Evolutionary conservation across 164 flowering plant species (phyloP).

Genomic region (Umbilicus rupestris): DNA sequence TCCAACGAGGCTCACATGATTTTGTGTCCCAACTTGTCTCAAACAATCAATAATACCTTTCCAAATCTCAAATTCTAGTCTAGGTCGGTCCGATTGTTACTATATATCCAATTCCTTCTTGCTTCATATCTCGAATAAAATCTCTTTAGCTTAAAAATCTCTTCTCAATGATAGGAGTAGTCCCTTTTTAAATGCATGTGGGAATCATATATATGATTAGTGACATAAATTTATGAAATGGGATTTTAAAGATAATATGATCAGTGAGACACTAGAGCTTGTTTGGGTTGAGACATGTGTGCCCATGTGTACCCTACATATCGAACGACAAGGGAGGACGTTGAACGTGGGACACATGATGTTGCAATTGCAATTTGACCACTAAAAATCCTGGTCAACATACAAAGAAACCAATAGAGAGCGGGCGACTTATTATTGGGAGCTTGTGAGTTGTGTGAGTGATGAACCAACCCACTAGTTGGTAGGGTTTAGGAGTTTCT

Average conservation of each 20-base stretch:
- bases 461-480: slow-evolving; percentile 5
- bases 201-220: background rate
- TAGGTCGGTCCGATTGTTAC: background rate
- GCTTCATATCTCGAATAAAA: slow-evolving; percentile 1
- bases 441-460: background rate
- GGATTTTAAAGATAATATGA: background rate
- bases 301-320: background rate
- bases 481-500: slow-evolving; percentile 4
- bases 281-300: slow-evolving; percentile 4
- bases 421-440: background rate
- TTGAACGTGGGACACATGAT: slow-evolving; percentile 6
- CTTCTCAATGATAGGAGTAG: background rate
- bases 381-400: background rate
- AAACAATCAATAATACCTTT: background rate
- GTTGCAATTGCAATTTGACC: slow-evolving; percentile 3
- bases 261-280: background rate
- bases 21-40: slow-evolving; percentile 1
- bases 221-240: background rate
- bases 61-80: background rate
- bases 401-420: slow-evolving; percentile 4
- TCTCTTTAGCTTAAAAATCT: background rate
- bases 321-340: background rate
- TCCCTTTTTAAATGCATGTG: background rate
- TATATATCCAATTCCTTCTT: background rate
- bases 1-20: slow-evolving; percentile 7